Percentiles rank a stretch among this genome's conserved stretches.
Evolutionary conservation across 139 green algal genomes (phyloP).

Genomic region (Picochlorum sp.): DNA sequence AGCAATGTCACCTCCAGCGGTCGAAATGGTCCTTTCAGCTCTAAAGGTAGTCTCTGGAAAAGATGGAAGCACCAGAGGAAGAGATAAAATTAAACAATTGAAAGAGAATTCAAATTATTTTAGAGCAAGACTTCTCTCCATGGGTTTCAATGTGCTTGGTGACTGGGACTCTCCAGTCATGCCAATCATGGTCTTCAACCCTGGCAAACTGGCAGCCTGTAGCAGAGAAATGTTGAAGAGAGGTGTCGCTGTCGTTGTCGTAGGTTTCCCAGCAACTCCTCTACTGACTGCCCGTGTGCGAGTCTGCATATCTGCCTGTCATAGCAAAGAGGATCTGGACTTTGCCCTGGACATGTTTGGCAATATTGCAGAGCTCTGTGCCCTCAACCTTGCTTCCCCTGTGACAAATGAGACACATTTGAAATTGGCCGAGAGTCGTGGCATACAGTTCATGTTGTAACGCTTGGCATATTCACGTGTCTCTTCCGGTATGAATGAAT

Average conservation of each 20-base stretch:
- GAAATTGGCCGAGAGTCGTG: no score
- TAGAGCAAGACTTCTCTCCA: conserved; percentile 46
- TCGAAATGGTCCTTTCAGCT: conserved; percentile 61
- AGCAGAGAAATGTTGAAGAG: conserved; percentile 52
- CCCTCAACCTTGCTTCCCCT: neutral
- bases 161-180: conserved; percentile 93
- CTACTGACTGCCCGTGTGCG: conserved; percentile 70
- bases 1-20: conserved; percentile 73
- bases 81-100: conserved; percentile 52
- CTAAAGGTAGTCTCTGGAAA: conserved; percentile 60
- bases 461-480: no score
- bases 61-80: conserved; percentile 40
- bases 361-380: conserved; percentile 7
- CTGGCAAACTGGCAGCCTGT: conserved; percentile 66
- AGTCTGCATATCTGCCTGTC: conserved; percentile 89
- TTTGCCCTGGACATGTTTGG: conserved; percentile 61
- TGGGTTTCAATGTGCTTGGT: conserved; percentile 86
- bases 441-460: no score
- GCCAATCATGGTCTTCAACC: conserved; percentile 95
- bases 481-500: no score
- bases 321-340: conserved; percentile 83
- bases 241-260: conserved; percentile 84
- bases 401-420: neutral
- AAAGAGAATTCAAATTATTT: conserved; percentile 90
- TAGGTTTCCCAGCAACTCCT: conserved; percentile 93